phyloP scores from a whole-genome alignment of 352 stramenopile species.

The Pythium guiyangense region DNA sequence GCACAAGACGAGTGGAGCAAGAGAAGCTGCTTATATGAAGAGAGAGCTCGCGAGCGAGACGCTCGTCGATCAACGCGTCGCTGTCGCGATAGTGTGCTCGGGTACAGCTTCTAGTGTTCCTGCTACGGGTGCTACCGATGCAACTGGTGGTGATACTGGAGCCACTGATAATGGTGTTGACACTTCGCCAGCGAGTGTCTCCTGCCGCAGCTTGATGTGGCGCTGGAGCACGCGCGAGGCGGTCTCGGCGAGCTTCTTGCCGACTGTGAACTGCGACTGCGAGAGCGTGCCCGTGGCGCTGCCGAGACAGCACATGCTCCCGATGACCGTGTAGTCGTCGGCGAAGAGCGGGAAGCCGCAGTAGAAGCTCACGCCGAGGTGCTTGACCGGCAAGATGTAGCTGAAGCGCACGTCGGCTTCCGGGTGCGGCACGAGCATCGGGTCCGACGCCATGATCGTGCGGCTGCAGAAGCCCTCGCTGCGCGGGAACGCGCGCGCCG shows the following conservation, averaged over 20 bases:
- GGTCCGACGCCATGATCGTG: constrained; percentile 13
- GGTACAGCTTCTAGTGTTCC: too few relatives aligned
- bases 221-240: constrained; percentile 9
- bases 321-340: constrained; percentile 13
- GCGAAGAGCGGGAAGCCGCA: constrained; percentile 56
- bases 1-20: too few relatives aligned
- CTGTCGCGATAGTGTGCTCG: too few relatives aligned
- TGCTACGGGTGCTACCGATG: too few relatives aligned
- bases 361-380: constrained; percentile 60
- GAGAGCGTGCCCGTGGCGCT: constrained; percentile 8
- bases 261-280: constrained; percentile 11
- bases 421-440: constrained; percentile 14
- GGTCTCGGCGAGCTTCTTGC: constrained; percentile 11
- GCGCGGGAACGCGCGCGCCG: constrained; percentile 6
- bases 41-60: too few relatives aligned
- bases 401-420: constrained; percentile 7
- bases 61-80: too few relatives aligned
- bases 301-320: constrained; percentile 14
- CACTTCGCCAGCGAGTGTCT: too few relatives aligned
- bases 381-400: constrained; percentile 3
- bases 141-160: too few relatives aligned
- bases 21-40: too few relatives aligned
- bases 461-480: constrained; percentile 16
- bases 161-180: too few relatives aligned
- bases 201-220: background rate